Evolutionary conservation across 2,329 filamentous ascomycete species (phyloP).

Genomic region (Diaporthe citri): DNA sequence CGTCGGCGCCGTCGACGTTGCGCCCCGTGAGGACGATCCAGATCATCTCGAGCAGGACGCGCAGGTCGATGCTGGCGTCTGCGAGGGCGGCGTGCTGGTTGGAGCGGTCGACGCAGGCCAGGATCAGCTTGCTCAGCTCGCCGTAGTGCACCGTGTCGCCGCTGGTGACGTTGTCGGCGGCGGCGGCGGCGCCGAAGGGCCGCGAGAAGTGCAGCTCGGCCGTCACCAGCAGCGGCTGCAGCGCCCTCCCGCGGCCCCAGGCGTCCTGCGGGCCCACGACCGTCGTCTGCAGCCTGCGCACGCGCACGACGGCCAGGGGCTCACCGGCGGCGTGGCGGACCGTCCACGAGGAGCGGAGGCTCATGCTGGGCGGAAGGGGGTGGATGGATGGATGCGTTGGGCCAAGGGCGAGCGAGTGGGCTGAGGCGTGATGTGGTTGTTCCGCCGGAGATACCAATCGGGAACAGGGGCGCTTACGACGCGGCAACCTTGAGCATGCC

Average conservation of each 20-base stretch:
- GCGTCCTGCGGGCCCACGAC: slow-evolving; percentile 73
- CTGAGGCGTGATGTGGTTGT: neutral
- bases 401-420: neutral
- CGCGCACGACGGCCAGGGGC: slow-evolving; percentile 66
- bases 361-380: slow-evolving; percentile 24
- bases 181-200: slow-evolving; percentile 69
- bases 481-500: slow-evolving; percentile 4
- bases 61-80: slow-evolving; percentile 41
- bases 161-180: slow-evolving; percentile 68
- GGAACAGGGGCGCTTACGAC: neutral
- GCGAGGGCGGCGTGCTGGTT: slow-evolving; percentile 37
- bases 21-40: slow-evolving; percentile 55
- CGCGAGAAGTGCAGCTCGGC: slow-evolving; percentile 68
- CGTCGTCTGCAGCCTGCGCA: slow-evolving; percentile 71
- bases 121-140: slow-evolving; percentile 74
- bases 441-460: neutral
- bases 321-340: slow-evolving; percentile 57
- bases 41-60: slow-evolving; percentile 53
- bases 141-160: slow-evolving; percentile 84
- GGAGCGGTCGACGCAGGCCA: slow-evolving; percentile 55
- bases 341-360: slow-evolving; percentile 52
- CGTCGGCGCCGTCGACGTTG: slow-evolving; percentile 48
- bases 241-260: slow-evolving; percentile 71
- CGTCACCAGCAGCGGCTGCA: slow-evolving; percentile 74
- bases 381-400: neutral